Evolutionary conservation across 1,284 basidiomycete species (phyloP).

Genomic region (Leccinum glutinopallens): DNA sequence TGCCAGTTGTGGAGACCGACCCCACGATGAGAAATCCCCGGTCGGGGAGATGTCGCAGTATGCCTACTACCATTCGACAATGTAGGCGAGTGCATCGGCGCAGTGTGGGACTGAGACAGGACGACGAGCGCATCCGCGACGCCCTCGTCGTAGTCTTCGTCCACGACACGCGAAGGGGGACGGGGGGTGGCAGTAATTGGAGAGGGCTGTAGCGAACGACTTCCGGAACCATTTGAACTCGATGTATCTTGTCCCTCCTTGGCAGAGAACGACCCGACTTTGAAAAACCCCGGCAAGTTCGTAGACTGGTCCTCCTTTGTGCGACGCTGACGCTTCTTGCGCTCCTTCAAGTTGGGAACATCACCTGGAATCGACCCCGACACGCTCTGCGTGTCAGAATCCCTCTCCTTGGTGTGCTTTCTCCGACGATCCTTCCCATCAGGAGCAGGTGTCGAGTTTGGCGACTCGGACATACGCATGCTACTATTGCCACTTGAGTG

Average conservation of each 20-base stretch:
- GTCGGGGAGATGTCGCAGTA: conserved; percentile 50
- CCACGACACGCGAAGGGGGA: conserved; percentile 64
- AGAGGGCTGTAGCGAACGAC: conserved; percentile 66
- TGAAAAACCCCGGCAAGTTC: conserved; percentile 38
- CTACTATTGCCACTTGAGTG: conserved; percentile 24
- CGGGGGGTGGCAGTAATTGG: conserved; percentile 61
- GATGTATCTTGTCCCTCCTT: conserved; percentile 58
- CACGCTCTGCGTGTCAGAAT: conserved; percentile 42
- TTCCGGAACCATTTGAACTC: conserved; percentile 62
- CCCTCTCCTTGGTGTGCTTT: conserved; percentile 40
- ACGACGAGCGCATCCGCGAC: conserved; percentile 73
- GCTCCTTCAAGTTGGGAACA: conserved; percentile 45
- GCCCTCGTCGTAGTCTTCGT: conserved; percentile 84
- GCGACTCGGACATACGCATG: conserved; percentile 44
- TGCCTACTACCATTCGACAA: conserved; percentile 54
- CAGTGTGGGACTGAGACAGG: conserved; percentile 43
- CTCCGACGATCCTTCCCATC: conserved; percentile 37
- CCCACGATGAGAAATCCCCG: conserved; percentile 47
- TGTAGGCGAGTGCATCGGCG: conserved; percentile 48
- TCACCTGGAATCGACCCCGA: conserved; percentile 32
- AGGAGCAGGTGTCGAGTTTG: conserved; percentile 37
- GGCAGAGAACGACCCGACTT: conserved; percentile 38
- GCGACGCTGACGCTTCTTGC: conserved; percentile 40
- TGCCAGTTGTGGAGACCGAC: conserved; percentile 56
- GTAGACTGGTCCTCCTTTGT: conserved; percentile 40